These are phyloP conservation scores for Ophiosphaerella narmari DNA, from an alignment of 2,329 filamentous ascomycete genomes.

Conservation along the genomic window DNA sequence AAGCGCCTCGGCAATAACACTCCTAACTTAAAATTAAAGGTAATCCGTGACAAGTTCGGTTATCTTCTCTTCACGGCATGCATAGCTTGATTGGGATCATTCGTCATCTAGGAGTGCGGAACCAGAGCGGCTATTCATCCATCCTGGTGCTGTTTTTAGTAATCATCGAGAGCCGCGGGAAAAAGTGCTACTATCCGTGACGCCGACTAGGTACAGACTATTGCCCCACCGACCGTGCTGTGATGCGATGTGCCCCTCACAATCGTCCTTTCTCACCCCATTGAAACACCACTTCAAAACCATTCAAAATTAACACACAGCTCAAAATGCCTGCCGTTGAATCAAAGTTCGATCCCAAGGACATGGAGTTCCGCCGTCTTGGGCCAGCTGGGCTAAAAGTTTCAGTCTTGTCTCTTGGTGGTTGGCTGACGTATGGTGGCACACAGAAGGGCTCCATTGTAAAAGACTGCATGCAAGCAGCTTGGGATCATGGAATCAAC, in stretches of 20 bases:
- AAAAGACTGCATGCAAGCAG: slow-evolving; percentile 56
- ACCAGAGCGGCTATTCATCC: too few species aligned
- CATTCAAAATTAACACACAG: not conserved
- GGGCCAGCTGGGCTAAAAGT: slow-evolving; percentile 54
- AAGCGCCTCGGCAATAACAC: too few species aligned
- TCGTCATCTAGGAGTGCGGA: too few species aligned
- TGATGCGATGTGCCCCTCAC: not conserved
- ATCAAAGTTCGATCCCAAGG: slow-evolving; percentile 56
- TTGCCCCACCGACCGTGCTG: too few species aligned
- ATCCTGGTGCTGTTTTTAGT: too few species aligned
- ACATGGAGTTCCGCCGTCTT: slow-evolving; percentile 51
- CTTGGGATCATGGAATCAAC: slow-evolving; percentile 57
- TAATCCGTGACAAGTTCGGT: too few species aligned
- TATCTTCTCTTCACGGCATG: too few species aligned
- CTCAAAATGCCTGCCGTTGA: slow-evolving; percentile 46
- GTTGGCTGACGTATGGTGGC: slow-evolving; percentile 53
- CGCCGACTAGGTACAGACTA: too few species aligned
- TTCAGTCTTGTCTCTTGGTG: slow-evolving; percentile 56
- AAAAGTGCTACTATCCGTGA: too few species aligned
- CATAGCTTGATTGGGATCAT: too few species aligned
- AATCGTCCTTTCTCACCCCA: not conserved
- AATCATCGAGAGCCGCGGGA: too few species aligned
- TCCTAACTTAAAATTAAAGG: too few species aligned
- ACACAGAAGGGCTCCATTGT: slow-evolving; percentile 54
- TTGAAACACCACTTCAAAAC: slow-evolving; percentile 8